Conservation (phyloP, 805 yeast species). For the Suhomyces emberorum region DNA sequence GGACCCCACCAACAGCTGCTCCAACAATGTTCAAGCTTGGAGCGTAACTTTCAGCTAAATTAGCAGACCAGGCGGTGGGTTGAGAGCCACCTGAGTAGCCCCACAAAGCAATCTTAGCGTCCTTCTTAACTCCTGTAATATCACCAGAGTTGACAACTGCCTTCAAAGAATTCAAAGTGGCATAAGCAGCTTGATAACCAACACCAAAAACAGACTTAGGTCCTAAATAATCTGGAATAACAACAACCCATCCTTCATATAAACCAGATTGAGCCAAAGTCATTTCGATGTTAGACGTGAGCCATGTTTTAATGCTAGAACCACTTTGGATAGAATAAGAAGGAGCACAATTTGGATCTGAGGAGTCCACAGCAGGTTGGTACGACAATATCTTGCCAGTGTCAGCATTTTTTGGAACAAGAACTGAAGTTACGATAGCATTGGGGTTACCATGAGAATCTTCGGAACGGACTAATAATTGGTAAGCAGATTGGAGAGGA, state of each 20-base stretch:
- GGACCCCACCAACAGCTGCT: conserved; percentile 35
- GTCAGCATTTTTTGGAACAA: conserved; percentile 29
- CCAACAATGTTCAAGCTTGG: conserved; percentile 24
- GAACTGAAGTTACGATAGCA: conserved; percentile 24
- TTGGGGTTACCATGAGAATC: conserved; percentile 26
- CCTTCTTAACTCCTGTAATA: conserved; percentile 13
- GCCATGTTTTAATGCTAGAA: not conserved
- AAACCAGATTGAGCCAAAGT: conserved; percentile 6
- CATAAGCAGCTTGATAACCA: conserved; percentile 18
- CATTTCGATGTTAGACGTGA: not conserved
- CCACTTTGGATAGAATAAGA: conserved; percentile 20
- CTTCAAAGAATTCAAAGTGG: conserved; percentile 17
- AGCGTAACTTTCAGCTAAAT: conserved; percentile 21
- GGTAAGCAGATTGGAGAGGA: conserved; percentile 11
- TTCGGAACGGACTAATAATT: conserved; percentile 10
- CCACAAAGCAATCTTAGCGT: conserved; percentile 17
- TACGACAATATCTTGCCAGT: conserved; percentile 24
- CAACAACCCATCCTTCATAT: conserved; percentile 18
- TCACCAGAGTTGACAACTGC: conserved; percentile 13
- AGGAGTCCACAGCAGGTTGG: conserved; percentile 28
- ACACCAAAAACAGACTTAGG: conserved; percentile 17
- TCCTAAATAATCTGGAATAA: conserved; percentile 21
- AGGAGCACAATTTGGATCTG: conserved; percentile 25
- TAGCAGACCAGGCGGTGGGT: conserved; percentile 23
- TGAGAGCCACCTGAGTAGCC: conserved; percentile 27